Evolutionary conservation across 805 yeast species (phyloP).

Genomic region (Candida corydali): DNA sequence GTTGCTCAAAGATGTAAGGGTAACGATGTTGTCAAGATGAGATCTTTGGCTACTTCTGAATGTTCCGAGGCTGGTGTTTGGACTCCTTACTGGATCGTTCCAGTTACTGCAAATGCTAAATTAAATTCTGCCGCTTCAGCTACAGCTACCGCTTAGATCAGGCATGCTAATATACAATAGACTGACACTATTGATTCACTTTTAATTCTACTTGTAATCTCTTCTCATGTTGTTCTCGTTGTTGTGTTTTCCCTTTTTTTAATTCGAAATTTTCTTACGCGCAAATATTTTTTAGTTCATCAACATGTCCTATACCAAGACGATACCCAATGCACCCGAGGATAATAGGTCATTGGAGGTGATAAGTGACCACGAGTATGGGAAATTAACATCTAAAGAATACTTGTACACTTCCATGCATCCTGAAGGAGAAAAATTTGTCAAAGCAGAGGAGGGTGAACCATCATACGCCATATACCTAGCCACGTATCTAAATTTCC

Average conservation of each 20-base stretch:
- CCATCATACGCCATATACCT: conserved; percentile 80
- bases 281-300: too few species aligned
- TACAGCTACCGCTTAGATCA: too few species aligned
- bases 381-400: conserved; percentile 60
- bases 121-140: conserved; percentile 19
- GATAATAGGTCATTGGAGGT: conserved; percentile 30
- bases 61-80: conserved; percentile 22
- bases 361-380: conserved; percentile 63
- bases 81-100: conserved; percentile 27
- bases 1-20: conserved; percentile 35
- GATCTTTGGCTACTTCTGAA: conserved; percentile 22
- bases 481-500: conserved; percentile 80
- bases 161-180: too few species aligned
- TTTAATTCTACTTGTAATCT: too few species aligned
- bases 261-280: too few species aligned
- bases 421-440: conserved; percentile 53
- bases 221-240: too few species aligned
- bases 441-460: conserved; percentile 69
- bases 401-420: conserved; percentile 60
- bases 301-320: conserved; percentile 9
- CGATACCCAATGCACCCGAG: conserved; percentile 36
- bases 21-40: conserved; percentile 23
- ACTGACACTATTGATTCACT: too few species aligned
- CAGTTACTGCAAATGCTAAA: conserved; percentile 10
- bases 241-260: too few species aligned